Conservation (phyloP, 768 basidiomycete species). For the Mycena polygramma region DNA sequence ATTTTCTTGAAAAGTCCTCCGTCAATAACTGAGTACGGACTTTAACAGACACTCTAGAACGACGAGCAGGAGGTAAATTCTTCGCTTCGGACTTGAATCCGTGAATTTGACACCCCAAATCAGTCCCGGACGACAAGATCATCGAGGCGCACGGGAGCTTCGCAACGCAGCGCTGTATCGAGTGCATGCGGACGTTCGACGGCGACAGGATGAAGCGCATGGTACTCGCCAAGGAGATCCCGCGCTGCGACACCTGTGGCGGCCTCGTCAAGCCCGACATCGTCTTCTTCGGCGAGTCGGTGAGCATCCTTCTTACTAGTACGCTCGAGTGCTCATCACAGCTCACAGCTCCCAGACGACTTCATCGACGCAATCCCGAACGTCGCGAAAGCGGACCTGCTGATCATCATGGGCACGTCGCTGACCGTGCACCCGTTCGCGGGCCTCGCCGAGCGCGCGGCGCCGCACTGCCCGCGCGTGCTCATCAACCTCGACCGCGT, state of each 20-base stretch:
- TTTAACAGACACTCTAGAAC: conserved; percentile 82
- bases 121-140: conserved; percentile 75
- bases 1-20: not conserved
- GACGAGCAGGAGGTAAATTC: conserved; percentile 68
- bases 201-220: conserved; percentile 76
- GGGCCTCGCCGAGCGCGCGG: conserved; percentile 72
- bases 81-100: not conserved
- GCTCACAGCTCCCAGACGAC: conserved; percentile 72
- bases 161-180: conserved; percentile 86
- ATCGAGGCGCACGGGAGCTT: conserved; percentile 98
- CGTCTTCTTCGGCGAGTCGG: conserved; percentile 87
- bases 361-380: conserved; percentile 72
- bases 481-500: conserved; percentile 90
- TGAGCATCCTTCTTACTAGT: not conserved
- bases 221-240: conserved; percentile 72
- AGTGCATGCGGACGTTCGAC: conserved; percentile 72
- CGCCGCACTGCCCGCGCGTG: conserved; percentile 77
- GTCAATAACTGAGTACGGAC: not conserved
- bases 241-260: conserved; percentile 74
- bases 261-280: conserved; percentile 95
- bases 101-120: not conserved
- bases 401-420: conserved; percentile 93
- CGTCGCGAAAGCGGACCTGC: conserved; percentile 80
- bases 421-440: conserved; percentile 92
- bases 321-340: too few species aligned